phyloP scores from a whole-genome alignment of 1,284 basidiomycete species.

The Irpex lacteus region DNA sequence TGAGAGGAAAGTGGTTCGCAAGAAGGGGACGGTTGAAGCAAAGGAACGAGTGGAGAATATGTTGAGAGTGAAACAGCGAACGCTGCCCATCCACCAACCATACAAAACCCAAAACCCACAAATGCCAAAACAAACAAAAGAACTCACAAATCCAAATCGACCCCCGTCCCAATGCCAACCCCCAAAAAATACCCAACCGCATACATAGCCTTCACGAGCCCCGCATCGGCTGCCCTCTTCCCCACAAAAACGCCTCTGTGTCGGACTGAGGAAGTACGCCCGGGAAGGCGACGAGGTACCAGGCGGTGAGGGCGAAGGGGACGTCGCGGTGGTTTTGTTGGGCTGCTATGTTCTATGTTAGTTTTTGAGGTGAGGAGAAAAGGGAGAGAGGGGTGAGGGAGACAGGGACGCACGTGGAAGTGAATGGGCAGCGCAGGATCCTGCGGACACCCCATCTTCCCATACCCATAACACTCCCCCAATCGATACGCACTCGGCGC shows the following conservation, averaged over 20 bases:
- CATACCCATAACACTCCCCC: conserved; percentile 99
- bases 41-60: background rate
- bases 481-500: conserved; percentile 94
- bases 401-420: conserved; percentile 78
- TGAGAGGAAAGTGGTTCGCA: too few relatives aligned
- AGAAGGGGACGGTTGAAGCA: too few relatives aligned
- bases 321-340: conserved; percentile 97
- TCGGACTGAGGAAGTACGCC: conserved; percentile 97
- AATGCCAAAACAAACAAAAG: too few relatives aligned
- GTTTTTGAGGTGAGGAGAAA: background rate
- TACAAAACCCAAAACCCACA: too few relatives aligned
- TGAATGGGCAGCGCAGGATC: conserved; percentile 97
- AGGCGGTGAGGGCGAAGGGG: conserved; percentile 96
- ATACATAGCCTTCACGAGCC: conserved; percentile 91
- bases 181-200: conserved; percentile 97
- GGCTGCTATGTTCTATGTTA: conserved; percentile 86
- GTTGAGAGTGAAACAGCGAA: conserved; percentile 9
- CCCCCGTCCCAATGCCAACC: conserved; percentile 82
- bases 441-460: conserved; percentile 98
- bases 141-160: conserved; percentile 66
- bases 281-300: conserved; percentile 98
- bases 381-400: background rate
- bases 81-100: too few relatives aligned
- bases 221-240: conserved; percentile 86
- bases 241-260: conserved; percentile 97